A percentile compares a stretch with the other conserved stretches of the same genome.
Evolutionary conservation across 345 rosid species (phyloP).

Genomic region (Citrus sinensis): DVS_A1.0 CM039164.1:16182501-16183000

Average conservation of each 20-base stretch:
- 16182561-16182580: not conserved
- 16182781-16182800: not conserved
- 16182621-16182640: constrained; percentile 99
- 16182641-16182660: constrained; percentile 80
- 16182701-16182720: too few species aligned
- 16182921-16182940: constrained; percentile 8
- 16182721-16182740: not conserved
- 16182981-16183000: constrained; percentile 1
- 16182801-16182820: not conserved
- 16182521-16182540: not conserved
- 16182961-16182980: not conserved
- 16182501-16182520: not conserved
- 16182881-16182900: constrained; percentile 16
- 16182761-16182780: not conserved
- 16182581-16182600: constrained; percentile 61
- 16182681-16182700: not conserved
- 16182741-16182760: not conserved
- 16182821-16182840: not conserved
- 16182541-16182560: not conserved
- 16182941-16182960: not conserved
- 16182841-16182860: not conserved
- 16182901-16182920: constrained; percentile 6
- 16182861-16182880: not conserved
- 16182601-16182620: constrained; percentile 67
- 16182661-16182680: constrained; percentile 80